phyloP scores from a whole-genome alignment of 2,329 filamentous ascomycete genomes.

The Passalora sequoiae region DNA sequence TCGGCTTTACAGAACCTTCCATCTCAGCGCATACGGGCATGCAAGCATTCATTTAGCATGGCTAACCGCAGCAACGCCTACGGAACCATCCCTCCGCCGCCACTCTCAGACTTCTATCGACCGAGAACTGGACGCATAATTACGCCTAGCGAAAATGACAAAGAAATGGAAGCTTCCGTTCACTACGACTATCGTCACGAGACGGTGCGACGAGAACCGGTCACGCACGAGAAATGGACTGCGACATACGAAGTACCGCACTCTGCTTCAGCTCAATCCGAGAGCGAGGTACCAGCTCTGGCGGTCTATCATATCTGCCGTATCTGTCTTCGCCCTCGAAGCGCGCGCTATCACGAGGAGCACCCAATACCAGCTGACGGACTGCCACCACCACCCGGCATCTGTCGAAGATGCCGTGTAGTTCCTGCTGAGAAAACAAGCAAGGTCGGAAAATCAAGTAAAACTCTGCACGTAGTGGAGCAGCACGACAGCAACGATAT shows the following conservation, averaged over 20 bases:
- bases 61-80: conserved; percentile 13
- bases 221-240: neutral
- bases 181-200: neutral
- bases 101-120: conserved; percentile 27
- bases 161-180: neutral
- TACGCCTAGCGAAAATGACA: neutral
- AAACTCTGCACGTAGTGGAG: conserved; percentile 16
- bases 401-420: conserved; percentile 33
- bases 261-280: neutral
- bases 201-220: neutral
- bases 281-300: conserved; percentile 23
- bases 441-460: conserved; percentile 12
- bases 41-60: conserved; percentile 17
- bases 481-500: conserved; percentile 26
- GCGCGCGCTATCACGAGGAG: conserved; percentile 31
- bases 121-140: neutral
- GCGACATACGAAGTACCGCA: no score
- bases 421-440: conserved; percentile 21
- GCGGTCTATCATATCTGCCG: conserved; percentile 34
- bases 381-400: conserved; percentile 31
- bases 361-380: conserved; percentile 31
- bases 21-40: conserved; percentile 7
- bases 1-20: neutral
- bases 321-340: conserved; percentile 32
- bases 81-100: conserved; percentile 25